Percentiles rank a stretch among this genome's conserved stretches.
Conservation (phyloP, 2,329 filamentous ascomycete genomes). For the Fusarium piperis region DNA sequence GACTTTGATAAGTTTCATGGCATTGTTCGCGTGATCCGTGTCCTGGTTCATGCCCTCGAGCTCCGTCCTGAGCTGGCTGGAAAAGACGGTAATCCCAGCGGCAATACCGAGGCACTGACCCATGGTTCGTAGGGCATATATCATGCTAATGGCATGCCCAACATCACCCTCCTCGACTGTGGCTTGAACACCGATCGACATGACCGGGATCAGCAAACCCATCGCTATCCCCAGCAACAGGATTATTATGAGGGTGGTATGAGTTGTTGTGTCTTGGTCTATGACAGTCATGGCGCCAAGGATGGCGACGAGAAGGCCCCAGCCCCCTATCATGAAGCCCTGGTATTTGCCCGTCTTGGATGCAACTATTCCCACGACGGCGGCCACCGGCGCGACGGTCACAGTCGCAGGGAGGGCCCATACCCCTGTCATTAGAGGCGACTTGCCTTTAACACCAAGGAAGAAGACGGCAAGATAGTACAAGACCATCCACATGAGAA, state of each 20-base stretch:
- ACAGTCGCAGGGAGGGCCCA: slow-evolving; percentile 68
- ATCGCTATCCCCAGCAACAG: slow-evolving; percentile 68
- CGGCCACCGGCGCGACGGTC: slow-evolving; percentile 69
- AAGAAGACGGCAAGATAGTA: slow-evolving; percentile 44
- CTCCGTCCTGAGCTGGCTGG: slow-evolving; percentile 26
- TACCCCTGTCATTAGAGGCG: slow-evolving; percentile 48
- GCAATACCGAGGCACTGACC: slow-evolving; percentile 44
- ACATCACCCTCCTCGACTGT: slow-evolving; percentile 29
- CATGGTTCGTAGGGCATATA: slow-evolving; percentile 38
- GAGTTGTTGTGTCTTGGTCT: slow-evolving; percentile 57
- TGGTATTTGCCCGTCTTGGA: slow-evolving; percentile 67
- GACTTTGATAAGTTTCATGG: slow-evolving; percentile 36
- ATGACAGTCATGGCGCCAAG: slow-evolving; percentile 64
- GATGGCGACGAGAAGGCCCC: slow-evolving; percentile 67
- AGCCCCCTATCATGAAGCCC: slow-evolving; percentile 69
- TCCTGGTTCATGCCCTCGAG: slow-evolving; percentile 17
- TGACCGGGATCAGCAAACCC: slow-evolving; percentile 72
- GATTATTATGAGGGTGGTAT: slow-evolving; percentile 69
- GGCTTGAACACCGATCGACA: slow-evolving; percentile 72
- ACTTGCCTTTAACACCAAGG: slow-evolving; percentile 34
- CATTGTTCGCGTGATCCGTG: slow-evolving; percentile 18
- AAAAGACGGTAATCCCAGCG: slow-evolving; percentile 40
- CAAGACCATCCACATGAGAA: slow-evolving; percentile 43
- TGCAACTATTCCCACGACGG: slow-evolving; percentile 64
- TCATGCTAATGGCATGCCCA: slow-evolving; percentile 41